phyloP scores from a whole-genome alignment of 2,329 filamentous ascomycete genomes.

The Verticillium zaregamsianum region DNA sequence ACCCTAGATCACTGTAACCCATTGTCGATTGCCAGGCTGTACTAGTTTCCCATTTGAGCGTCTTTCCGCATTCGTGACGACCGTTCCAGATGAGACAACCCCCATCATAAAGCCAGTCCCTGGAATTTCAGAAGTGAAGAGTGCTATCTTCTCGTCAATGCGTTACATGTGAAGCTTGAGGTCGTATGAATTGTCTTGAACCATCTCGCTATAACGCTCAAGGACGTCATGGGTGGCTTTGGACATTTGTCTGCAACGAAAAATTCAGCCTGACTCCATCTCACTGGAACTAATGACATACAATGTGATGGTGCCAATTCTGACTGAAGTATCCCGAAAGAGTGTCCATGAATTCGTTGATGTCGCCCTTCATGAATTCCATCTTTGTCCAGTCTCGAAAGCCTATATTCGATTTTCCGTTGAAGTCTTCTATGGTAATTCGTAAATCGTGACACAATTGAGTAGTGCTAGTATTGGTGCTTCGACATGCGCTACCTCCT shows the following conservation, averaged over 20 bases:
- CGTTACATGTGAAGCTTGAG: slow-evolving; percentile 27
- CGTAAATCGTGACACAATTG: slow-evolving; percentile 31
- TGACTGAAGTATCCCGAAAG: slow-evolving; percentile 28
- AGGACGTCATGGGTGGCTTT: slow-evolving; percentile 26
- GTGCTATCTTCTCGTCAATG: slow-evolving; percentile 29
- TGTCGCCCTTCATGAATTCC: slow-evolving; percentile 34
- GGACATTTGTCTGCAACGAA: slow-evolving; percentile 21
- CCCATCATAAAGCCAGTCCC: slow-evolving; percentile 15
- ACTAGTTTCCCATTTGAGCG: no score
- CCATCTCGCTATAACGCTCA: slow-evolving; percentile 31
- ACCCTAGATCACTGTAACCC: no score
- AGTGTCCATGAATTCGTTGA: slow-evolving; percentile 33
- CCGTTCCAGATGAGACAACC: no score
- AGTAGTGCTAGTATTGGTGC: slow-evolving; percentile 24
- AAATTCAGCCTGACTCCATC: slow-evolving; percentile 5
- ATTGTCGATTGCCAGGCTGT: no score
- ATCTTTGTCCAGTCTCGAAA: slow-evolving; percentile 33
- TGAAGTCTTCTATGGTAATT: slow-evolving; percentile 27
- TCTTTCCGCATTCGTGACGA: slow-evolving; percentile 32
- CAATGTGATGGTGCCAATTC: slow-evolving; percentile 26
- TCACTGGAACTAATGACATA: slow-evolving; percentile 22
- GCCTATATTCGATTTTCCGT: slow-evolving; percentile 24
- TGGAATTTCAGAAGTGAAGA: slow-evolving; percentile 12
- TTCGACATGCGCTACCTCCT: slow-evolving; percentile 18
- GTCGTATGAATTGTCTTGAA: slow-evolving; percentile 28